A percentile compares a stretch with the other conserved stretches of the same genome.
Evolutionary conservation across 2,329 filamentous ascomycete species (phyloP).

Genomic region (Annulohypoxylon truncatum): DNA sequence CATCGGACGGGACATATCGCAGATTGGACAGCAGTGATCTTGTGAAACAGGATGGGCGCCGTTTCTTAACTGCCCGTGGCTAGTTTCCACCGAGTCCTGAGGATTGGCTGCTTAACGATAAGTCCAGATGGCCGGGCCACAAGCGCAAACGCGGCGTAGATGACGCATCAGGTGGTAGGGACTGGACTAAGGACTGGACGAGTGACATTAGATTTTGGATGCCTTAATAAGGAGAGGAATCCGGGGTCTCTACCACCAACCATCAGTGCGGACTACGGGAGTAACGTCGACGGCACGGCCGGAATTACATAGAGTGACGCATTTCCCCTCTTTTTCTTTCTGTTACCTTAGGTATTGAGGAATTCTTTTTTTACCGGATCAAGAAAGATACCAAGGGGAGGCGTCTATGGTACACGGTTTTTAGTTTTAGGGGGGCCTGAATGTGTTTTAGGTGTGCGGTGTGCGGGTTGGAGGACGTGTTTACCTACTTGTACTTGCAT

Average conservation of each 20-base stretch:
- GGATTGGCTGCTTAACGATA: too few species aligned
- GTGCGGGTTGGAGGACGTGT: neutral
- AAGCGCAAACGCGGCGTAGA: too few species aligned
- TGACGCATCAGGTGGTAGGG: too few species aligned
- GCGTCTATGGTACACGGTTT: slow-evolving; percentile 19
- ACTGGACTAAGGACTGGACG: too few species aligned
- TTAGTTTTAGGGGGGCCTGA: slow-evolving; percentile 10
- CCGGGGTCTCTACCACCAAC: neutral
- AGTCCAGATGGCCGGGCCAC: too few species aligned
- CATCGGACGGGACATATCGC: slow-evolving; percentile 22
- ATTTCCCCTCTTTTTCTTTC: slow-evolving; percentile 5
- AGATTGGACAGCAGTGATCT: slow-evolving; percentile 13
- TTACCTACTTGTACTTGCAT: slow-evolving; percentile 29
- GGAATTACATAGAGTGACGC: slow-evolving; percentile 4
- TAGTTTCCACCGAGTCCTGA: neutral
- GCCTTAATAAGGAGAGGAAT: neutral
- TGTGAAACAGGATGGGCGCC: neutral
- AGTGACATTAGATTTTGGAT: too few species aligned
- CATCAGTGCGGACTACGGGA: neutral
- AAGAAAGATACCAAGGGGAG: slow-evolving; percentile 21
- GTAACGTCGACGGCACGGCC: neutral
- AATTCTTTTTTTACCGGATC: neutral
- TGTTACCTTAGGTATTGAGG: neutral
- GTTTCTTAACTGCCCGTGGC: neutral
- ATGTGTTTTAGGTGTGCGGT: slow-evolving; percentile 1